Percentiles rank a stretch among this genome's conserved stretches.
These are phyloP conservation scores for Furcasterigmium furcatum DNA, from an alignment of 2,329 filamentous ascomycete genomes.

Conservation along the genomic window DNA sequence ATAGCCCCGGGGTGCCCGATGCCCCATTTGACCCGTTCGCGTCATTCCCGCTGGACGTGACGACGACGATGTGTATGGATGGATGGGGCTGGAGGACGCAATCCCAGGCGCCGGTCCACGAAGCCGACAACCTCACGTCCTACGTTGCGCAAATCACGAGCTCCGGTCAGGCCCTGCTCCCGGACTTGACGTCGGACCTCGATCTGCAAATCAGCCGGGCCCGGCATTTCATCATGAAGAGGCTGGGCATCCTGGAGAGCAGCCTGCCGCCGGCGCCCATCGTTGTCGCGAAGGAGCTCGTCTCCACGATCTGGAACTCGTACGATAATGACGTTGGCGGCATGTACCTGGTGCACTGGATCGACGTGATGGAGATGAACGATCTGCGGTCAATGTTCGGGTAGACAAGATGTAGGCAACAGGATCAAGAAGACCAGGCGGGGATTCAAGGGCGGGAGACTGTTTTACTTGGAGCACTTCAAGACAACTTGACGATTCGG, in stretches of 20 bases:
- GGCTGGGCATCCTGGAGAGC: slow-evolving; percentile 32
- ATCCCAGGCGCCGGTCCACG: slow-evolving; percentile 7
- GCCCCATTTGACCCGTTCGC: background rate
- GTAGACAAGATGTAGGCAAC: too few relatives aligned
- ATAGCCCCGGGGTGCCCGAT: slow-evolving; percentile 7
- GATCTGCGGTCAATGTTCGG: slow-evolving; percentile 29
- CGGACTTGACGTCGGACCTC: slow-evolving; percentile 13
- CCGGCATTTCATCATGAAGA: slow-evolving; percentile 32
- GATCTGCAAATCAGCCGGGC: slow-evolving; percentile 33
- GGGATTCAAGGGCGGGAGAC: too few relatives aligned
- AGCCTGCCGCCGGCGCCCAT: slow-evolving; percentile 37
- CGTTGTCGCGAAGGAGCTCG: slow-evolving; percentile 34
- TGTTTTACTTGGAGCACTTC: too few relatives aligned
- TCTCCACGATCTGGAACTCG: slow-evolving; percentile 36
- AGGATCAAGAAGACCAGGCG: too few relatives aligned
- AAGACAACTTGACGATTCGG: too few relatives aligned
- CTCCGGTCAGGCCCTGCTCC: background rate
- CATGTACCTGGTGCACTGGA: slow-evolving; percentile 30
- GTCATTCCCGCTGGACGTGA: slow-evolving; percentile 4
- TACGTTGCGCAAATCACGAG: slow-evolving; percentile 11
- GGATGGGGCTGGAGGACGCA: background rate
- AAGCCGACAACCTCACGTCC: slow-evolving; percentile 5
- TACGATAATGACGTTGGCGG: slow-evolving; percentile 32
- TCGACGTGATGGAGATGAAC: slow-evolving; percentile 36
- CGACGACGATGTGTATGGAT: slow-evolving; percentile 9